phyloP scores from a whole-genome alignment of 805 yeast species.

The Cyberlindnera galapagoensis region DNA sequence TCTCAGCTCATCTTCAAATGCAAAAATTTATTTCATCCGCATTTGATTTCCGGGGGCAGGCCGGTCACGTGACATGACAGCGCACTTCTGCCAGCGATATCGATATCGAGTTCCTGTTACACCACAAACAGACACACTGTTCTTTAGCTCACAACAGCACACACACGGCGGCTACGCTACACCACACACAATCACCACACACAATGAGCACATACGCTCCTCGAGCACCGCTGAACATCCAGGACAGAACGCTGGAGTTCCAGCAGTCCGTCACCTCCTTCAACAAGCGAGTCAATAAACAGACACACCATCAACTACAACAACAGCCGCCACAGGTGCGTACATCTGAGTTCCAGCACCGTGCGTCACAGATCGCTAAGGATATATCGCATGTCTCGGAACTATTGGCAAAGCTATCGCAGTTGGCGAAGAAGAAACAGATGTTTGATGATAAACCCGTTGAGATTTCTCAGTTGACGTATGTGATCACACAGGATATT shows the following conservation, averaged over 20 bases:
- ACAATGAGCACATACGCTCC: slow-evolving; percentile 13
- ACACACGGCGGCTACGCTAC: no score
- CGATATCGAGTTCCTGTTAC: no score
- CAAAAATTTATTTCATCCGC: no score
- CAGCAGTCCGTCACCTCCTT: slow-evolving; percentile 83
- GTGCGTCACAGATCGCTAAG: slow-evolving; percentile 79
- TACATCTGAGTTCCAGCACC: slow-evolving; percentile 47
- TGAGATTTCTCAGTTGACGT: slow-evolving; percentile 88
- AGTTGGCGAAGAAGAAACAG: slow-evolving; percentile 81
- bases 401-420: slow-evolving; percentile 71
- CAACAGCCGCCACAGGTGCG: slow-evolving; percentile 16
- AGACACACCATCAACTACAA: slow-evolving; percentile 9
- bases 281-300: slow-evolving; percentile 47
- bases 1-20: no score
- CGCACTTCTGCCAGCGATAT: no score
- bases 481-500: slow-evolving; percentile 72
- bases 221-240: slow-evolving; percentile 29
- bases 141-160: no score
- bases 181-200: no score
- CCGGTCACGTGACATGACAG: no score
- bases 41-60: no score
- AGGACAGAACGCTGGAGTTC: slow-evolving; percentile 88
- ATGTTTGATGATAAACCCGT: slow-evolving; percentile 90
- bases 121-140: no score
- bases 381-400: slow-evolving; percentile 86